Conservation (phyloP, 495 filamentous ascomycete genomes). For the Tuber brumale region DNA sequence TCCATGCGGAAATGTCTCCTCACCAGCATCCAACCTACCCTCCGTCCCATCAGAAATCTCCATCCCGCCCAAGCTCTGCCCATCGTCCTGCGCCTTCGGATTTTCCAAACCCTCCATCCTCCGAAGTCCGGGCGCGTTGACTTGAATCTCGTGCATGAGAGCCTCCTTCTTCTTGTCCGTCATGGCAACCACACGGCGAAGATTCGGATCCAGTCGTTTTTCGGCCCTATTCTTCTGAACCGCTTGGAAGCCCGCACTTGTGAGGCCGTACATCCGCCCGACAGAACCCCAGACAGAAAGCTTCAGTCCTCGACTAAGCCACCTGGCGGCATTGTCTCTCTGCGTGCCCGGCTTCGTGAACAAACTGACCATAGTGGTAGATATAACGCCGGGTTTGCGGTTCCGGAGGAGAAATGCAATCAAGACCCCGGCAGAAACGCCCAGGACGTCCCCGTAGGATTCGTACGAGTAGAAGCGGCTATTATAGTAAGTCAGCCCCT, state of each 20-base stretch:
- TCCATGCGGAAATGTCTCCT: conserved; percentile 24
- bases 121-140: background rate
- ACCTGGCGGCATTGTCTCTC: background rate
- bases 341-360: conserved; percentile 7
- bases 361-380: conserved; percentile 4
- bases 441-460: conserved; percentile 27
- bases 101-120: background rate
- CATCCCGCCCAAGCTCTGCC: conserved; percentile 28
- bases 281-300: conserved; percentile 8
- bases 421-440: conserved; percentile 10
- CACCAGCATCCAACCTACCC: background rate
- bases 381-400: conserved; percentile 18
- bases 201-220: conserved; percentile 22
- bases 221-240: conserved; percentile 18
- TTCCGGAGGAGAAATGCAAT: conserved; percentile 15
- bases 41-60: conserved; percentile 20
- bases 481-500: conserved; percentile 32
- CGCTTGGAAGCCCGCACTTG: conserved; percentile 27
- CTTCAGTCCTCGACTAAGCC: background rate
- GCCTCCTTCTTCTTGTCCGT: background rate
- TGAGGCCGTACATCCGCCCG: conserved; percentile 26
- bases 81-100: conserved; percentile 6
- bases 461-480: conserved; percentile 34
- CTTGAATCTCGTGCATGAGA: conserved; percentile 1
- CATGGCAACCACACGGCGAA: conserved; percentile 10